Base-by-base conservation (phyloP, 2,329 filamentous ascomycete genomes). In the Cytospora piceae region DNA sequence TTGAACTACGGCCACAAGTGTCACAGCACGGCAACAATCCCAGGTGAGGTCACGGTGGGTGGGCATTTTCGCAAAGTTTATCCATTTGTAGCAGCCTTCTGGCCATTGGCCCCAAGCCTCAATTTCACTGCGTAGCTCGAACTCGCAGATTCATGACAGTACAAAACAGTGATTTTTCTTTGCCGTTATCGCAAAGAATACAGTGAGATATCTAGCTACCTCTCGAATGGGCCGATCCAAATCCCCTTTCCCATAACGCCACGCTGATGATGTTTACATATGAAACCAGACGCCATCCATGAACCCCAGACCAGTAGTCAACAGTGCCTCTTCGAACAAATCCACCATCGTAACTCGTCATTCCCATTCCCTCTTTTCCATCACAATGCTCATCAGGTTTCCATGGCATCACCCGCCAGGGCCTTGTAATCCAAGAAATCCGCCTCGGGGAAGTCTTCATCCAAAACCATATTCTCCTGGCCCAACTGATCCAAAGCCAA, bases 371-470 rank as follows among this genome's bases (percentile, higher is more conserved):
- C 39, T 72, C 74, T 31, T 39, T 52, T 29, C 49, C n/a, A 1
- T 15, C 20, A 15, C 3, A 20, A 31, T 20, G 5, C 14, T n/a
- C 8, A 20, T 31, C 51, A 60, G 78, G 84, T 80, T 15, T 82
- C 79, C 56, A 80, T 74, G 31, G 79, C 78, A 49, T 75, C 76
- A 15, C 69, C 71, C 37, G 72, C 69, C 49, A 68, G 54, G 9
- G 69, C 60, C 39, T 61, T 68, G 1, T 75, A 79, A 64, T 87
- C 85, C 61, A 89, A 74, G 67, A 93, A 93, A 0, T 85, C 81
- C 0, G 90, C 90, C 66, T 93, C 90, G 65, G 84, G 87, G 74
- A 92, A 92, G 73, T 92, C 89, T 7, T 58, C 63, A 61, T 72
- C 78, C 0, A 77, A 70, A 5, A 74, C 74, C 69, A 77, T 76